Percentiles rank a stretch among this genome's conserved stretches.
These are phyloP conservation scores for Trichomonas vaginalis DNA, from an alignment of 208 protist genomes.

Conservation along the genomic window DNA sequence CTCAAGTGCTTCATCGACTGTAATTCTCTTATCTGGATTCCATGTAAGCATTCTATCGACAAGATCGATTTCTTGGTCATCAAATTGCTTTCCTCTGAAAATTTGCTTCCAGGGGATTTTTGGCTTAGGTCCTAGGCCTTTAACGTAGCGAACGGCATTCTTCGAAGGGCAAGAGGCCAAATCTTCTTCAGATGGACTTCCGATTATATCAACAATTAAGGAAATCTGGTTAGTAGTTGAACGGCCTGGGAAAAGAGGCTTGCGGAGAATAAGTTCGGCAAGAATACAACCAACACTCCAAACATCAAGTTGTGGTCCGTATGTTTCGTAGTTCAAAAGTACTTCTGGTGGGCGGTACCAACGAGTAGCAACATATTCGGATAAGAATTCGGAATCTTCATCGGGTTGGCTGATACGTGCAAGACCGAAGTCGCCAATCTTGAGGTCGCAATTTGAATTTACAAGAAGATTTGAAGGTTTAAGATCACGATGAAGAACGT, in stretches of 20 bases:
- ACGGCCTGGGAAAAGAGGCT: slow-evolving; percentile 61
- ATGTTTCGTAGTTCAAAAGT: slow-evolving; percentile 42
- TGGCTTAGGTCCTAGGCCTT: slow-evolving; percentile 46
- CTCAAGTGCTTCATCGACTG: slow-evolving; percentile 34
- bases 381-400: slow-evolving; percentile 52
- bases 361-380: slow-evolving; percentile 48
- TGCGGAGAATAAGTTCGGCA: slow-evolving; percentile 73
- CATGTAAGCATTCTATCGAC: slow-evolving; percentile 41
- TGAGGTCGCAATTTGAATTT: slow-evolving; percentile 59
- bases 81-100: neutral
- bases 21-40: slow-evolving; percentile 39
- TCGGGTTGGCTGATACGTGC: slow-evolving; percentile 32
- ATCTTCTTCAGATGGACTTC: slow-evolving; percentile 48
- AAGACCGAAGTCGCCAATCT: slow-evolving; percentile 58
- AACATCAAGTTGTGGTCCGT: slow-evolving; percentile 64
- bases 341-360: slow-evolving; percentile 98
- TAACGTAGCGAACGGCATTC: slow-evolving; percentile 62
- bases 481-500: slow-evolving; percentile 38
- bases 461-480: slow-evolving; percentile 62
- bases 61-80: slow-evolving; percentile 34
- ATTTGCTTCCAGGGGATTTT: slow-evolving; percentile 38
- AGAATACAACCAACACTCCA: slow-evolving; percentile 97
- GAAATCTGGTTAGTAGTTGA: neutral
- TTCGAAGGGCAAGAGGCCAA: slow-evolving; percentile 51
- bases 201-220: neutral